A percentile compares a stretch with the other conserved stretches of the same genome.
Conservation (phyloP, 2,329 filamentous ascomycete species). For the Aspergillus pseudonomiae region DNA sequence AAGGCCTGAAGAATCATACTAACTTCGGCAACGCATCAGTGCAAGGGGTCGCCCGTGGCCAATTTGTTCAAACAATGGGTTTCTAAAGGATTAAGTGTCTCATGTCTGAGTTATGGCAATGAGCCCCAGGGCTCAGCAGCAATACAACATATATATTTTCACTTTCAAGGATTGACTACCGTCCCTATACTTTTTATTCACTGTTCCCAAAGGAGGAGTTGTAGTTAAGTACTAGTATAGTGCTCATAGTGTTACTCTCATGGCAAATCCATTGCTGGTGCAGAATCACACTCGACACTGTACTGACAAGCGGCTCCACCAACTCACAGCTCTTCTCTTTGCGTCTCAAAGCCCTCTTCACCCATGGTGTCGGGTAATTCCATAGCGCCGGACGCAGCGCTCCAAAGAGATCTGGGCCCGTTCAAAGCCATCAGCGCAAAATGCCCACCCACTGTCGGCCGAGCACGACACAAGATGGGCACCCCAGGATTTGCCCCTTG, state of each 20-base stretch:
- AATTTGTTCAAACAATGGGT: not conserved
- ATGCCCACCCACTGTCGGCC: constrained; percentile 48
- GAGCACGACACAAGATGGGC: constrained; percentile 40
- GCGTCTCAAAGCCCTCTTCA: constrained; percentile 7
- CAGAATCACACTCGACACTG: not conserved
- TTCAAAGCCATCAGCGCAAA: constrained; percentile 46
- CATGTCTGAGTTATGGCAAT: not conserved
- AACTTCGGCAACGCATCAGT: not conserved
- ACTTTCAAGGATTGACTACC: not conserved
- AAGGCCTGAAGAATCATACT: not conserved
- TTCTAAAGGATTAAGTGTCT: not conserved
- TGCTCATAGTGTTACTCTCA: not conserved
- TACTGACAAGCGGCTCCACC: not conserved
- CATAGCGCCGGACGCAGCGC: constrained; percentile 13
- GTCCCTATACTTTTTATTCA: not conserved
- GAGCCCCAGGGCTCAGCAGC: no score
- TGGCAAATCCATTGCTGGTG: not conserved
- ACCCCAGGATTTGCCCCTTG: constrained; percentile 34
- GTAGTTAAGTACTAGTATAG: not conserved
- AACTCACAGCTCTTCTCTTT: constrained; percentile 21
- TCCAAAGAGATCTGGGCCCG: constrained; percentile 30
- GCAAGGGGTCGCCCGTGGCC: not conserved
- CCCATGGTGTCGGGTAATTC: not conserved
- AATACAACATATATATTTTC: not conserved
- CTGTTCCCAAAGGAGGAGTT: not conserved